Base-by-base conservation (phyloP, 2,329 filamentous ascomycete species). In the Venturia nashicola region DNA sequence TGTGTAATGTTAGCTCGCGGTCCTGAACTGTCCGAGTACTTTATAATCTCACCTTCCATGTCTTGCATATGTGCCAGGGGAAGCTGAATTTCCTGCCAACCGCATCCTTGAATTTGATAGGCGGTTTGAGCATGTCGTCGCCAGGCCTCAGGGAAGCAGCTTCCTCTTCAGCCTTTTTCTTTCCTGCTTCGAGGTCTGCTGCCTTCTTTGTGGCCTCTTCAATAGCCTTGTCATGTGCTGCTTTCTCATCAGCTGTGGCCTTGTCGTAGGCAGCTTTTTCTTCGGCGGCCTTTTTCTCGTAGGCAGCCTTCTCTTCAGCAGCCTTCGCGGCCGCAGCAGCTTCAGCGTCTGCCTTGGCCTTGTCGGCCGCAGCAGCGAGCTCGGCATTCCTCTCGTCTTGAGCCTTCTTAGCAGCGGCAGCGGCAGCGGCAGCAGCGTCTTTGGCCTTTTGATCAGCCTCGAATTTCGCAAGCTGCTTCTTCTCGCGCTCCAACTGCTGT, bases 51-150 rank as follows among this genome's bases (percentile, higher is more conserved):
- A 92, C 89, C 78, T 81, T 79, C 91, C 91, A 95, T 2, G 87
- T 94, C 70, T 86, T 85, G 75, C 91, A 96, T 39, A 95, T 75
- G 67, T 92, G 85, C 76, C 87, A 96, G 1, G 92, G 92, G 71
- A 97, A 96, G 75, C 86, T 94, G 74, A 95, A 97, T 74, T 95
- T 96, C 68, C 92, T 83, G 40, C 90, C 90, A 18, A 97, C 86
- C 0, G 91, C 91, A 72, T 97, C 92, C 76, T 95, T 95, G 78
- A 96, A 96, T 68, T 87, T 87, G 73, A 96, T 90, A 2, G 89
- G 90, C 54, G 86, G 80, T 73, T 90, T 89, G 68, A 80, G 80
- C 64, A 80, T 78, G n/a, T 83, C 79, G 2, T 80, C 77, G 71
- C 71, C 77, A 65, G 69, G 81, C 59, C 75, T 57, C 18, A 66